Percentiles rank a stretch among this genome's conserved stretches.
phyloP scores from a whole-genome alignment of 2,329 filamentous ascomycete species.

The Paecilomyces fulvus region DNA sequence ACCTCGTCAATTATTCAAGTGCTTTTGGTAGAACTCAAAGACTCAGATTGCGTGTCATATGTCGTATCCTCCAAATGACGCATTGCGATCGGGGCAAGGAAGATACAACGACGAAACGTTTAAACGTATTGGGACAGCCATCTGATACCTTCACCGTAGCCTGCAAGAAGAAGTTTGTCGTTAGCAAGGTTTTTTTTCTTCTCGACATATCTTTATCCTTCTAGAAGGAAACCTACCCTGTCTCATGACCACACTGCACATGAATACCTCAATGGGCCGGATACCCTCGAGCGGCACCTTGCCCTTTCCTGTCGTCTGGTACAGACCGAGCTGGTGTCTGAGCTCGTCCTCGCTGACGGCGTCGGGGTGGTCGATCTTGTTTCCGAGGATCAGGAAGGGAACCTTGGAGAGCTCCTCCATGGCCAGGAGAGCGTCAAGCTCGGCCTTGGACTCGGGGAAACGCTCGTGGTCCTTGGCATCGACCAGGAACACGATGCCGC shows the following conservation, averaged over 20 bases:
- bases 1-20: not conserved
- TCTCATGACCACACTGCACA: slow-evolving; percentile 98
- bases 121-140: slow-evolving; percentile 92
- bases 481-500: slow-evolving; percentile 94
- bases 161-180: slow-evolving; percentile 29
- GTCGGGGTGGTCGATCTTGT: slow-evolving; percentile 98
- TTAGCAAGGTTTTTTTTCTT: not conserved
- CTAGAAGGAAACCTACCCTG: slow-evolving; percentile 54
- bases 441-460: slow-evolving; percentile 87
- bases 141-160: slow-evolving; percentile 82
- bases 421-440: slow-evolving; percentile 86
- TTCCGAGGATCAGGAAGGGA: slow-evolving; percentile 90
- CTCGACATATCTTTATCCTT: not conserved
- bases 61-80: not conserved
- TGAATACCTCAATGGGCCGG: slow-evolving; percentile 92
- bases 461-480: slow-evolving; percentile 97
- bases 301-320: slow-evolving; percentile 94
- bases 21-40: not conserved
- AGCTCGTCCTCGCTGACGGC: slow-evolving; percentile 94
- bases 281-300: slow-evolving; percentile 89
- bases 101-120: slow-evolving; percentile 14
- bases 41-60: not conserved
- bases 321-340: slow-evolving; percentile 82
- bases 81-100: not conserved
- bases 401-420: slow-evolving; percentile 98